Base-by-base conservation (phyloP, 2,329 filamentous ascomycete genomes). In the Aspergillus vadensis region DNA sequence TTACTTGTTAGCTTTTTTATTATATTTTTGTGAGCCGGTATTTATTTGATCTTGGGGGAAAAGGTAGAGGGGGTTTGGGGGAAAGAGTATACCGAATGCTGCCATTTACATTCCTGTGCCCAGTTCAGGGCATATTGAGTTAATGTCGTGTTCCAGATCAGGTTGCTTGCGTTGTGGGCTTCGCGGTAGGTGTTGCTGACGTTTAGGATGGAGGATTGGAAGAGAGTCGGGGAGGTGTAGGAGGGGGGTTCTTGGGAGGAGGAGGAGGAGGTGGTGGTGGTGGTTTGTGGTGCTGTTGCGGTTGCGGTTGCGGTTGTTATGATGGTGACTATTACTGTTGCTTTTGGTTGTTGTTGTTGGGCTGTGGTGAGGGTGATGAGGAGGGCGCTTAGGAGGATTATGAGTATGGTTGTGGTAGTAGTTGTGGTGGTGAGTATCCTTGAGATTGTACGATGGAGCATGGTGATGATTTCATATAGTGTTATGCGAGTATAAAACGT, bases 91-190 rank as follows among this genome's bases (percentile, higher is more conserved):
- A 75, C 73, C n/a, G 77, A 79, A 63, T 81, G 79, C 50, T 72
- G 65, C 73, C 75, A 80, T 44, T 70, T 61, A 66, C 82, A 83
- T 14, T 70, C 63, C 8, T 76, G 59, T 2, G 80, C 78, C 79
- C 82, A 91, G 1, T 77, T 68, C 4, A 67, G 62, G 0, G 88
- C 87, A 62, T 81, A 87, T 3, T 73, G 68, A 1, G 84, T 84
- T 6, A 90, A 80, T 0, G 86, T 88, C 5, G 76, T 68, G 76
- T 92, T 92, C 89, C 89, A 92, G 3, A 66, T 62, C 3, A 92
- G 69, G 1, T 75, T 71, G 0, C 76, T 76, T 32, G 87, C 88
- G 66, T 86, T 85, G 76, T 92, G 87, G 62, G 86, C 75, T 6
- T 66, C 63, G 21, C 90, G 86, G 77, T 88, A 91, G 51, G 79